Evolutionary conservation across 1,284 basidiomycete genomes (phyloP), one percentile per base, ranked within the genome.

Genomic region (Ustilago loliicola): DNA sequence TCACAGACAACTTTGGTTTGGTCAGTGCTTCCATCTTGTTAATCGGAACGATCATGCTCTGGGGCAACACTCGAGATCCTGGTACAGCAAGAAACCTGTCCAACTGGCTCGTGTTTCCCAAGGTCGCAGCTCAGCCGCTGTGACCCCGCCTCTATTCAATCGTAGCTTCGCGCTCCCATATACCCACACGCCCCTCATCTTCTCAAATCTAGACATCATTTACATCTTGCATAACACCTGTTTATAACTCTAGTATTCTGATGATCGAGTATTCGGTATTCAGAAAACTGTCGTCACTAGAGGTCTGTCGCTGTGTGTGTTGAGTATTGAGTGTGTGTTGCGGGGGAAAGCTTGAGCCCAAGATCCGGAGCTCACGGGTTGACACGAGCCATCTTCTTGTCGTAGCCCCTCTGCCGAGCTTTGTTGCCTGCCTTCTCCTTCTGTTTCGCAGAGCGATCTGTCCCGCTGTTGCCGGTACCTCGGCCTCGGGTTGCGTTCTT

Each of bases 371-470:
- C n/a, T 50, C 15, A 50, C 1, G 27, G 23, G 32, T 61, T 62
- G 30, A 69, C 66, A 25, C 69, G 68, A 17, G 76, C 67, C 66
- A 74, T 70, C 62, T 78, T 78, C 55, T 74, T 78, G n/a, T 78
- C 76, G 54, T 74, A 67, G 0, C 76, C 76, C 15, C 32, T 47
- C 15, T 74, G 71, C 15, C 76, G 52, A 7, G 72, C 76, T 23
- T 74, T 70, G 67, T 78, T 78, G 29, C 77, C 77, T 9, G 67
- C 64, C n/a, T 72, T 80, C 53, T 80, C 77, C 59, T 80, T 80
- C 25, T 73, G 70, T 36, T 73, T 73, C 6, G 74, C 73, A 3
- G 65, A 61, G 10, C 77, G 63, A 27, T 74, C 73, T 30, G 59
- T 69, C 32, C 51, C 56, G 29, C 72, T 75, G 64, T 79, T 72